Conservation (phyloP, 495 filamentous ascomycete genomes). For the Bombardia bombarda region DNA sequence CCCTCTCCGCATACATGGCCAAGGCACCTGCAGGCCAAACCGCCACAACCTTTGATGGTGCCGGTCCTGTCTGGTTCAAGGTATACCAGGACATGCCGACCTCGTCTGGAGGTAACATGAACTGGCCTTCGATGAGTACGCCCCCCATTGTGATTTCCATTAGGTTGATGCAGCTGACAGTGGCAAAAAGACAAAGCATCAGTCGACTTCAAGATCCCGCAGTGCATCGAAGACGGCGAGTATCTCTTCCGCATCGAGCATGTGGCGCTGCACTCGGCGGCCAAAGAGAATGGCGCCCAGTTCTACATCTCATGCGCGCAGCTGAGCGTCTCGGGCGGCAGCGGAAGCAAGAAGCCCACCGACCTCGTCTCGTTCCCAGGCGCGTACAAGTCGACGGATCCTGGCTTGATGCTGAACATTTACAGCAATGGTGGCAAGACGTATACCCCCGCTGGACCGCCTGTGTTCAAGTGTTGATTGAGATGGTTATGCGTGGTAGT, state of each 20-base stretch:
- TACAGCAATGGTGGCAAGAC: slow-evolving; percentile 3
- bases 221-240: slow-evolving; percentile 2
- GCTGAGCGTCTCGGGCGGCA: slow-evolving; percentile 1
- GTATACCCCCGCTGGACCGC: neutral
- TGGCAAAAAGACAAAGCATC: slow-evolving; percentile 15
- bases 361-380: slow-evolving; percentile 4
- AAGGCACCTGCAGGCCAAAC: slow-evolving; percentile 32
- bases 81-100: slow-evolving; percentile 18
- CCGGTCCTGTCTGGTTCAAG: slow-evolving; percentile 33
- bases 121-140: slow-evolving; percentile 5
- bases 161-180: neutral
- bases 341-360: neutral
- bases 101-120: neutral
- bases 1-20: slow-evolving; percentile 22
- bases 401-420: slow-evolving; percentile 6
- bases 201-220: slow-evolving; percentile 26
- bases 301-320: slow-evolving; percentile 10
- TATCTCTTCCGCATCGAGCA: slow-evolving; percentile 6
- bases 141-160: neutral
- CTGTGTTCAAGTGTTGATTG: neutral
- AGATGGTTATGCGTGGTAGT: neutral
- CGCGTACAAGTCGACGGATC: slow-evolving; percentile 4
- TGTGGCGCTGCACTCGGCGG: slow-evolving; percentile 8
- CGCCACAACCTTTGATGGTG: slow-evolving; percentile 36
- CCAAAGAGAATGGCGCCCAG: slow-evolving; percentile 4